Base-by-base conservation (phyloP, 2,329 filamentous ascomycete species). In the Fusarium coicis region DNA sequence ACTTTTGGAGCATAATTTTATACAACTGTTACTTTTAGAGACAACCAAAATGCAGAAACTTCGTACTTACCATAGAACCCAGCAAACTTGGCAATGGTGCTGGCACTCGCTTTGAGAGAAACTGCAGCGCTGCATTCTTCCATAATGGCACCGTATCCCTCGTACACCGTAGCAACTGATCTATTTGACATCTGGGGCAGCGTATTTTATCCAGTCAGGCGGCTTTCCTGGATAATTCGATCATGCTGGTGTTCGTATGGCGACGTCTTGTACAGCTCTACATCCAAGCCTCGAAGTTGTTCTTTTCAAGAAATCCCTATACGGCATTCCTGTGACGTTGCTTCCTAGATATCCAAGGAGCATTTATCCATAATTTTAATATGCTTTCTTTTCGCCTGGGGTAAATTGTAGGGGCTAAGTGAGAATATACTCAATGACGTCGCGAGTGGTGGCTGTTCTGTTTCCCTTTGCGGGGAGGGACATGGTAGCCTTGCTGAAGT, bases 141-240 rank as follows among this genome's bases (percentile, higher is more conserved):
- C 34, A 76, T 76, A n/a, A 76, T 59, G 4, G 53, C 58, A 14
- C 74, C 74, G 10, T 72, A 64, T 18, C 72, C 74, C 40, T 72
- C 66, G 23, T 65, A 36, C 10, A 57, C 58, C 4, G 34, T 55
- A 10, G 65, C 59, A 7, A 75, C 63, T n/a, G 50, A 14, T 5
- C 63, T 30, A 2, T 39, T 10, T 2, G 56, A 53, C 21, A 54
- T 47, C 4, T 69, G 74, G 2, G 57, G 43, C 4, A 54, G 57
- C 2, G 74, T 47, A 21, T 76, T 61, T 1, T 19, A 37, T 15
- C 63, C 72, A 9, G 54, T 64, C 4, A 43, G 40, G 21, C 59
- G 52, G n/a, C 71, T 74, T 34, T 76, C 71, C 19, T 68, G 74
- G 12, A 76, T 46, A 14, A 76, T 66, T 4, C 34, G 54, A 21